Percentiles rank a stretch among this genome's conserved stretches.
Conservation (phyloP, 2,329 filamentous ascomycete genomes). For the Penicillium sp. region DNA sequence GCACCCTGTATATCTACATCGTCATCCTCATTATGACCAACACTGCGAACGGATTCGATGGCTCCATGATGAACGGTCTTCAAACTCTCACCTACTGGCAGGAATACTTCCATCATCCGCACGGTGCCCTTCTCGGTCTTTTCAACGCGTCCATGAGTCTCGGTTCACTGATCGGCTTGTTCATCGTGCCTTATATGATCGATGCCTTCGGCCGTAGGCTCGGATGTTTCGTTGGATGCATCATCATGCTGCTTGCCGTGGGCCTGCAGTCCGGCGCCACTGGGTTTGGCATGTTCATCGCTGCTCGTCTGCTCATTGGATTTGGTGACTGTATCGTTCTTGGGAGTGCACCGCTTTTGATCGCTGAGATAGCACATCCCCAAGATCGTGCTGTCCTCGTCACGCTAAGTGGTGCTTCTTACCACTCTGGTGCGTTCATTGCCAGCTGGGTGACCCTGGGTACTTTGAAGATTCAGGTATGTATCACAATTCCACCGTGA, state of each 20-base stretch:
- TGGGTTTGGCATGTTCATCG: constrained; percentile 29
- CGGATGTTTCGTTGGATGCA: constrained; percentile 10
- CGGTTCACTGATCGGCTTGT: constrained; percentile 18
- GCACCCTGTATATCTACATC: constrained; percentile 32
- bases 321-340: constrained; percentile 24
- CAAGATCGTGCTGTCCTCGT: constrained; percentile 26
- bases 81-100: constrained; percentile 27
- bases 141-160: constrained; percentile 21
- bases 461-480: constrained; percentile 17
- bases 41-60: constrained; percentile 39
- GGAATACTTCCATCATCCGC: constrained; percentile 25
- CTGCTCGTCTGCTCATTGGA: constrained; percentile 25
- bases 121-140: constrained; percentile 20
- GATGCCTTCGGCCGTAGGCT: constrained; percentile 21
- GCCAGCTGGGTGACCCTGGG: constrained; percentile 18
- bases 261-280: constrained; percentile 26
- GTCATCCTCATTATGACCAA: constrained; percentile 30
- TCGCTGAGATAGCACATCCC: constrained; percentile 26
- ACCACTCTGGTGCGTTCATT: constrained; percentile 23
- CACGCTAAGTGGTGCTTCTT: constrained; percentile 18
- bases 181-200: constrained; percentile 18
- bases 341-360: constrained; percentile 23
- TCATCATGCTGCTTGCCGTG: constrained; percentile 24
- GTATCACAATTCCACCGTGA: background rate
- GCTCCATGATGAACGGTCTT: constrained; percentile 30